phyloP scores from a whole-genome alignment of 305 asterid genomes.

The Solanum hybrid region DNA sequence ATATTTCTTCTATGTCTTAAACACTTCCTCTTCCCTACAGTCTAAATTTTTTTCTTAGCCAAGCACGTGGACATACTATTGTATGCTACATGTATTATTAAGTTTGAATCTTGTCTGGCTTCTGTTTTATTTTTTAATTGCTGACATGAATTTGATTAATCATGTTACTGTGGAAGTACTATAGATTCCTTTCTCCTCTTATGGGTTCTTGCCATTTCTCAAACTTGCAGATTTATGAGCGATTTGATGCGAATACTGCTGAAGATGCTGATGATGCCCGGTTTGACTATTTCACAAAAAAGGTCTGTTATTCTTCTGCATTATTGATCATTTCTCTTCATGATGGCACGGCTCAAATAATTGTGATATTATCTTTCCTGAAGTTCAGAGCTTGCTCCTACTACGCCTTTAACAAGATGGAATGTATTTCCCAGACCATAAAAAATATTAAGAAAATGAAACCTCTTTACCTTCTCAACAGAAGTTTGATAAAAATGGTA shows the following conservation, averaged over 20 bases:
- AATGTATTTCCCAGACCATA: neutral
- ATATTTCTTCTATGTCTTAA: neutral
- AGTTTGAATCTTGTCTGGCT: neutral
- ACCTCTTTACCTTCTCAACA: neutral
- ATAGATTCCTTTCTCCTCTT: neutral
- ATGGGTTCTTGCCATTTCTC: neutral
- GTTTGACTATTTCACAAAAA: conserved; percentile 59
- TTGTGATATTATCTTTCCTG: neutral
- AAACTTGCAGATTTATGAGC: conserved; percentile 60
- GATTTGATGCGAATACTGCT: conserved; percentile 52
- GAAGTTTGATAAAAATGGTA: neutral
- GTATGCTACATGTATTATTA: neutral
- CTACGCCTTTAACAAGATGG: neutral
- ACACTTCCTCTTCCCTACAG: neutral
- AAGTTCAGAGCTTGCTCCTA: neutral
- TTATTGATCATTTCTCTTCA: neutral
- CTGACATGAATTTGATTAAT: neutral
- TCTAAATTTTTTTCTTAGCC: neutral
- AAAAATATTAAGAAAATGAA: neutral
- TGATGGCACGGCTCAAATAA: neutral
- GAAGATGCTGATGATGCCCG: conserved; percentile 72
- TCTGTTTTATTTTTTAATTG: neutral
- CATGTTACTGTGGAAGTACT: neutral
- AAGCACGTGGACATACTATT: neutral
- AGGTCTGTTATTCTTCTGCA: conserved; percentile 35